phyloP scores from a whole-genome alignment of 2,329 filamentous ascomycete genomes.

The Calonectria pseudoturangicola region DNA sequence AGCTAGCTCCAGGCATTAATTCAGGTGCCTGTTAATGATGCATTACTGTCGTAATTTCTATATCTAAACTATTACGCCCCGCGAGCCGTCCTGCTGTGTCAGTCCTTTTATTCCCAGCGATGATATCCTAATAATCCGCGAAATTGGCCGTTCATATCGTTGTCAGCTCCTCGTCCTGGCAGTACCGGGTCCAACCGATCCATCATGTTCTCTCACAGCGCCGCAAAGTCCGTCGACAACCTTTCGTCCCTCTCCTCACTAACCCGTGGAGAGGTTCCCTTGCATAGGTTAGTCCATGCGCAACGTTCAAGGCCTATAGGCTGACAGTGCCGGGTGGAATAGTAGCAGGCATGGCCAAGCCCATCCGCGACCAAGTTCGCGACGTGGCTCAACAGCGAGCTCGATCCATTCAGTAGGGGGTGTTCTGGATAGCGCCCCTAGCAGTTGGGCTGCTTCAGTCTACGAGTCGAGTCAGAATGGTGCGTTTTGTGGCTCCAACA shows the following conservation, averaged over 20 bases:
- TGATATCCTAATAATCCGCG: constrained; percentile 69
- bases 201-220: constrained; percentile 76
- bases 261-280: constrained; percentile 74
- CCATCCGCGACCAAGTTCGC: constrained; percentile 68
- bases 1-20: constrained; percentile 44
- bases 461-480: constrained; percentile 90
- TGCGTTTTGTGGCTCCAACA: constrained; percentile 59
- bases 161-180: constrained; percentile 55
- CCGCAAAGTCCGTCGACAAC: constrained; percentile 80
- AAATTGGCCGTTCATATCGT: constrained; percentile 59
- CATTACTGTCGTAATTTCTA: constrained; percentile 45
- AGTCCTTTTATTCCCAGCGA: constrained; percentile 60
- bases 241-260: constrained; percentile 72
- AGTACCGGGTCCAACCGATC: constrained; percentile 43
- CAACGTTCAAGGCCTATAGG: constrained; percentile 2
- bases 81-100: constrained; percentile 41
- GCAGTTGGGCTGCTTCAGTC: constrained; percentile 72
- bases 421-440: constrained; percentile 82
- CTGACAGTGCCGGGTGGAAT: constrained; percentile 53
- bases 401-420: constrained; percentile 92
- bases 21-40: constrained; percentile 45
- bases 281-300: constrained; percentile 69
- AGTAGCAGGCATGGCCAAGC: constrained; percentile 66
- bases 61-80: constrained; percentile 40
- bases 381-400: constrained; percentile 89